phyloP scores from a whole-genome alignment of 441 rosid genomes.

The Brassica hybrid region DNA sequence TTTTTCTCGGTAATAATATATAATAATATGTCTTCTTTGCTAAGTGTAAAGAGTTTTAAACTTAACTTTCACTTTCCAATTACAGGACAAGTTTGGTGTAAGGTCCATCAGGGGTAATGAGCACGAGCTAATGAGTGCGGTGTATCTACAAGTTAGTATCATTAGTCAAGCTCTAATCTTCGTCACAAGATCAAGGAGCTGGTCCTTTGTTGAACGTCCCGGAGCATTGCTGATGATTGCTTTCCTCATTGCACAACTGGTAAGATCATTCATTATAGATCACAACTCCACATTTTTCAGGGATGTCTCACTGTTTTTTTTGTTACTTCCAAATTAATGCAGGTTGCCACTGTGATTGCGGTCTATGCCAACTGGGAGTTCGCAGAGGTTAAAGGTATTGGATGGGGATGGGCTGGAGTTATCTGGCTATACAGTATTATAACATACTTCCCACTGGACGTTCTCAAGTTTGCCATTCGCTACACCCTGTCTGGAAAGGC shows the following conservation, averaged over 20 bases:
- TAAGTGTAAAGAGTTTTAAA: not conserved
- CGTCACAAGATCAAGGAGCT: slow-evolving; percentile 44
- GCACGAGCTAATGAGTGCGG: slow-evolving; percentile 46
- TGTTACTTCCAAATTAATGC: not conserved
- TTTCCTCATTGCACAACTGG: slow-evolving; percentile 61
- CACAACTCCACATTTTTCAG: not conserved
- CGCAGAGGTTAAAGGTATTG: slow-evolving; percentile 73
- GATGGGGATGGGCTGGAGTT: slow-evolving; percentile 96
- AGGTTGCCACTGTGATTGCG: slow-evolving; percentile 85
- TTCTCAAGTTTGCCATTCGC: slow-evolving; percentile 74
- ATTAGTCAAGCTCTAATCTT: not conserved
- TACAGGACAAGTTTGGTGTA: slow-evolving; percentile 62
- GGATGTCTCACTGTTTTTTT: too few species aligned
- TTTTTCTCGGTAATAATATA: slow-evolving; percentile 47
- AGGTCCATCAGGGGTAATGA: slow-evolving; percentile 29
- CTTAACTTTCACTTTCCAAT: not conserved
- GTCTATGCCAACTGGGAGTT: slow-evolving; percentile 87
- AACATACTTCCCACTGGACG: slow-evolving; percentile 73
- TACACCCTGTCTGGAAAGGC: slow-evolving; percentile 85
- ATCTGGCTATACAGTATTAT: slow-evolving; percentile 82
- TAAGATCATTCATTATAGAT: slow-evolving; percentile 23
- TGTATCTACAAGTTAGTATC: slow-evolving; percentile 21
- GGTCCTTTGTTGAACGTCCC: slow-evolving; percentile 59
- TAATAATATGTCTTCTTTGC: not conserved
- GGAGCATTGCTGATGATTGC: slow-evolving; percentile 56